Percentiles rank a stretch among this genome's conserved stretches.
These are phyloP conservation scores for Chaetomiaceae sp. DNA, from an alignment of 2,329 filamentous ascomycete genomes.

Conservation along the genomic window DNA sequence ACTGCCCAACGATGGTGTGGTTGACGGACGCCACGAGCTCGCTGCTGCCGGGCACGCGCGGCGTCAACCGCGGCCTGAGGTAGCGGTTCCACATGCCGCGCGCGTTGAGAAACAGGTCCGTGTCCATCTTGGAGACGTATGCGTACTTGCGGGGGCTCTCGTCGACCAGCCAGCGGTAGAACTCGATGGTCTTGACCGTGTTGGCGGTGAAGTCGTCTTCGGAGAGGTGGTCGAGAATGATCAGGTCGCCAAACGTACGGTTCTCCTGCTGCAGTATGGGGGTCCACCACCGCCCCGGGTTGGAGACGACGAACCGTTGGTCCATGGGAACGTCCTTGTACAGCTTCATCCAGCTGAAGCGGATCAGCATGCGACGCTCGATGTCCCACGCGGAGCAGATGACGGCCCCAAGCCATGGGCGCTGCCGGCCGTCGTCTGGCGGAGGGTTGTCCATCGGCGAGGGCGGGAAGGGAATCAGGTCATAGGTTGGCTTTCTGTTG, in stretches of 20 bases:
- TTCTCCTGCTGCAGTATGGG: conserved; percentile 1
- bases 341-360: conserved; percentile 7
- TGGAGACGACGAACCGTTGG: conserved; percentile 8
- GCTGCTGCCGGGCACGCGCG: not conserved
- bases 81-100: not conserved
- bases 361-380: conserved; percentile 5
- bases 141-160: conserved; percentile 1
- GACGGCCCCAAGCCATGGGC: conserved; percentile 4
- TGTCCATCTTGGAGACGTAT: conserved; percentile 10
- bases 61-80: not conserved
- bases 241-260: conserved; percentile 5
- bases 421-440: not conserved
- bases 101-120: conserved; percentile 3
- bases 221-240: conserved; percentile 3
- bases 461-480: not conserved
- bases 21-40: not conserved
- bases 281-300: conserved; percentile 1
- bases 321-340: conserved; percentile 6
- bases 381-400: conserved; percentile 6
- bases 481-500: conserved; percentile 4
- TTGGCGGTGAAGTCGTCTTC: conserved; percentile 8
- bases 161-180: conserved; percentile 4
- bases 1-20: not conserved
- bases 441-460: not conserved
- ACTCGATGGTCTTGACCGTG: conserved; percentile 4